These are phyloP conservation scores for Triticum aestivum DNA, from an alignment of 176 grass and related monocot species.

Conservation along the genomic window DNA sequence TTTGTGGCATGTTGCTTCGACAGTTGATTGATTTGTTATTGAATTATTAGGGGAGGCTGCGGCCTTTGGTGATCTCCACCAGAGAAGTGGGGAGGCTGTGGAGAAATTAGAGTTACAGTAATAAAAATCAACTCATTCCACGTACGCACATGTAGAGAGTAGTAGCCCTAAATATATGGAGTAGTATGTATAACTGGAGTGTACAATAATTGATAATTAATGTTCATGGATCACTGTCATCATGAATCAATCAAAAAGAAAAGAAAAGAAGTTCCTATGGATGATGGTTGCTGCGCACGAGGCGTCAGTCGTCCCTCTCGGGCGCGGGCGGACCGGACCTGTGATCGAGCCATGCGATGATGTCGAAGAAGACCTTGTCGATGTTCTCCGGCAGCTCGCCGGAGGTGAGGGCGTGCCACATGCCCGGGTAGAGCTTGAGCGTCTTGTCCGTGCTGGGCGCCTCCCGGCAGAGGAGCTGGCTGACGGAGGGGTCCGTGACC, in stretches of 20 bases:
- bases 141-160: background rate
- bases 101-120: background rate
- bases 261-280: background rate
- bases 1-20: background rate
- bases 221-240: background rate
- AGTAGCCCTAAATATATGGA: background rate
- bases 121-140: background rate
- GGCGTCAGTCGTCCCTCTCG: background rate
- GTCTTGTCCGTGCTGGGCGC: constrained; percentile 59
- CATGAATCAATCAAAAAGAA: background rate
- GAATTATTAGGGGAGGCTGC: background rate
- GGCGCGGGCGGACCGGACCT: background rate
- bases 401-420: constrained; percentile 86
- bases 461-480: constrained; percentile 44
- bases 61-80: background rate
- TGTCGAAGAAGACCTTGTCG: constrained; percentile 12
- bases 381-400: constrained; percentile 35
- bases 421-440: constrained; percentile 56
- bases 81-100: background rate
- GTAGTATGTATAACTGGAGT: no score
- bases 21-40: background rate
- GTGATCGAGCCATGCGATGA: constrained; percentile 54
- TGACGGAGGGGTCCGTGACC: constrained; percentile 64
- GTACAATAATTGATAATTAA: background rate
- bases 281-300: background rate